phyloP scores from a whole-genome alignment of 2,329 filamentous ascomycete genomes.

The Juglanconis oblonga region DNA sequence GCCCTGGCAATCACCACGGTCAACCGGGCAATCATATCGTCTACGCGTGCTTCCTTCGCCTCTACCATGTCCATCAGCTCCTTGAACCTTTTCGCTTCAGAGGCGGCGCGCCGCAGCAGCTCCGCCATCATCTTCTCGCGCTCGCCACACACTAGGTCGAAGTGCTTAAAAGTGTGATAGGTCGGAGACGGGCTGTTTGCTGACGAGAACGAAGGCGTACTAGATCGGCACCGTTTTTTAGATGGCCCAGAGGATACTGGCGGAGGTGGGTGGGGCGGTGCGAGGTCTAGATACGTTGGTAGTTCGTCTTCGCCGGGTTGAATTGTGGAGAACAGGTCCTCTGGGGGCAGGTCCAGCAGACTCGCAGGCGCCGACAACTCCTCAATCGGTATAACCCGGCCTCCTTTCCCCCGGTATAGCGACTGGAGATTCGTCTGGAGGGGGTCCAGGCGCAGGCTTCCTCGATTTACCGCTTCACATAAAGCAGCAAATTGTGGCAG shows the following conservation, averaged over 20 bases:
- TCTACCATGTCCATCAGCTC: background rate
- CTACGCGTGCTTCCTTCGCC: background rate
- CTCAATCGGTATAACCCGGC: background rate
- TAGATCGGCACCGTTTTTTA: background rate
- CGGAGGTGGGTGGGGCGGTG: too few species aligned
- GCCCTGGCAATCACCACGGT: background rate
- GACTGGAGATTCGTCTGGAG: background rate
- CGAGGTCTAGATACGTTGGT: background rate
- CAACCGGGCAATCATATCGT: background rate
- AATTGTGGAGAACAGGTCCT: background rate
- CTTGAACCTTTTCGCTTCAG: background rate
- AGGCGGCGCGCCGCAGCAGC: background rate
- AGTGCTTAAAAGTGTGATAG: background rate
- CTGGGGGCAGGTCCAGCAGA: background rate
- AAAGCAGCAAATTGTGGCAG: background rate
- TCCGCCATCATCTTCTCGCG: constrained; percentile 3
- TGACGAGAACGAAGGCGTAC: background rate
- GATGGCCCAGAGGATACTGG: background rate
- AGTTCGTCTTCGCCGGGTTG: background rate
- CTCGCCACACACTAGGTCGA: background rate
- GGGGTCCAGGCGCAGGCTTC: background rate
- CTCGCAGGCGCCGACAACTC: background rate
- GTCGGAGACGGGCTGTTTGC: background rate
- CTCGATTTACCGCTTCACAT: background rate
- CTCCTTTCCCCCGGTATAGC: background rate